Evolutionary conservation across 495 filamentous ascomycete genomes (phyloP), one percentile per base, ranked within the genome.

Genomic region (Aspergillus egyptiacus): DNA sequence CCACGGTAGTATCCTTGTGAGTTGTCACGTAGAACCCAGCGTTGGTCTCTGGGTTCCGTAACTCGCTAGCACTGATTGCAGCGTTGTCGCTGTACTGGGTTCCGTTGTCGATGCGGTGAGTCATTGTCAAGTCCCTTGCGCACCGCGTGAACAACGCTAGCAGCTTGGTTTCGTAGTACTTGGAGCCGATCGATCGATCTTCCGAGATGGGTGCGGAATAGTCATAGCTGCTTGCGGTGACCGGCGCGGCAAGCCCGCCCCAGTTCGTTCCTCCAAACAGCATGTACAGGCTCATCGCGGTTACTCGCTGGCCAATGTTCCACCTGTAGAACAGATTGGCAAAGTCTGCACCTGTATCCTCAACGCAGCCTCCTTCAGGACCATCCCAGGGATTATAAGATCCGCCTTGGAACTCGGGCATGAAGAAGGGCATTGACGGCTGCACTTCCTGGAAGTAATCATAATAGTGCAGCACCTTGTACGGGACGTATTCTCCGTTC

Each of bases 341-440:
- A 53, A 79, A 81, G 36, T 72, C 71, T 8, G 75, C 56, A 51
- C 62, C 50, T 45, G 72, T 70, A 32, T 70, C 55, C 28, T 73
- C 69, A 31, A 70, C 68, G 39, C 73, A 76, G 11, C 65, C 70
- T 17, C 77, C 79, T 49, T 76, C 64, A 0, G 79, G 77, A 9
- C 75, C 76, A 28, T 72, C 76, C 80, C 80, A 83, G 10, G 79
- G 78, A 56, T 80, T 80, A 51, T 79, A 83, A 6, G 69, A 73
- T n/a, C 80, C 80, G 18, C 80, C 80, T 56, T 83, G 80, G 58
- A 83, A 83, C 54, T 83, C 80, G 13, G 77, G 77, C 61, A 83
- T 70, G 61, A 81, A 82, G 6, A 61, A 67, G 0, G 80, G 80
- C 56, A 78, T 71, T 24, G 72, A 73, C 8, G 75, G 72, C 10